phyloP scores from a whole-genome alignment of 2,329 filamentous ascomycete species.

The Emergomyces orientalis region DNA sequence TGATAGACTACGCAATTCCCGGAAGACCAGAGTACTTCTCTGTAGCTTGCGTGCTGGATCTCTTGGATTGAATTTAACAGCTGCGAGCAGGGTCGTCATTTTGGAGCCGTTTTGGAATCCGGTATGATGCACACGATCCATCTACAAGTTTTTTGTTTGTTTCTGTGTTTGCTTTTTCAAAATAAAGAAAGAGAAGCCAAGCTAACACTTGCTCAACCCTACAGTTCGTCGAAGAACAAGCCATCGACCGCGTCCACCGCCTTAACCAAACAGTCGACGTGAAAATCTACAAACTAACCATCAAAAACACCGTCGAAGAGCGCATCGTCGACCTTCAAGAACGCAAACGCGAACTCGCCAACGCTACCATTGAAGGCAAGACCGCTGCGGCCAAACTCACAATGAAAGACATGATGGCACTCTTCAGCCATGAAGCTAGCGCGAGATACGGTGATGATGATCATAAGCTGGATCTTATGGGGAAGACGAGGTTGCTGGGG shows the following conservation, averaged over 20 bases:
- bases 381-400: constrained; percentile 71
- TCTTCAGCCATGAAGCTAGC: constrained; percentile 68
- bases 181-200: not conserved
- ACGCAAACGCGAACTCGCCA: constrained; percentile 84
- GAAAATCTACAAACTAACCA: constrained; percentile 86
- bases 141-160: not conserved
- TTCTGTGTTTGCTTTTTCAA: no score
- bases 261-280: constrained; percentile 94
- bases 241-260: constrained; percentile 96
- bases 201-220: constrained; percentile 10
- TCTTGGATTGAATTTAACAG: constrained; percentile 86
- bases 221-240: constrained; percentile 96
- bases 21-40: constrained; percentile 68
- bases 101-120: constrained; percentile 99
- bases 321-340: constrained; percentile 91
- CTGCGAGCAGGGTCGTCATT: constrained; percentile 85
- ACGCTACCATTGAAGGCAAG: constrained; percentile 77
- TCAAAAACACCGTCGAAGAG: constrained; percentile 80
- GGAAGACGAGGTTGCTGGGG: constrained; percentile 25
- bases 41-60: constrained; percentile 93
- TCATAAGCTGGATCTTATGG: constrained; percentile 23
- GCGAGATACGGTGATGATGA: constrained; percentile 35
- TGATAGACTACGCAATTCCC: constrained; percentile 63
- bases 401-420: constrained; percentile 83
- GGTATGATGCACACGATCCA: constrained; percentile 38